Percentiles rank a stretch among this genome's conserved stretches.
Evolutionary conservation across 2,329 filamentous ascomycete genomes (phyloP).

Genomic region (Cryphonectria carpinicola): DNA sequence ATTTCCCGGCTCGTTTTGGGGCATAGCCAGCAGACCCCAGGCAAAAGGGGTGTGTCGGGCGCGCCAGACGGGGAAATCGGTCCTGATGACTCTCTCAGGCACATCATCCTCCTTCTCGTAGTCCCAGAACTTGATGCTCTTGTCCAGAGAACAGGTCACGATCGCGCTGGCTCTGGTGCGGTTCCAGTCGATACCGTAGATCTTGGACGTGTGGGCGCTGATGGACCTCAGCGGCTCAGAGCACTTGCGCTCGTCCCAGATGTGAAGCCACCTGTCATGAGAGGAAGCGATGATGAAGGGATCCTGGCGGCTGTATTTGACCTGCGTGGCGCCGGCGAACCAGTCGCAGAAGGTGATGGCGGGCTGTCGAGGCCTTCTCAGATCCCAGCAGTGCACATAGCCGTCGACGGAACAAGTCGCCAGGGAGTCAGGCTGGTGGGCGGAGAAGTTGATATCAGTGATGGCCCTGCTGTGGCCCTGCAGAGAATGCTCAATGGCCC

Average conservation of each 20-base stretch:
- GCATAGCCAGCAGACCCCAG: constrained; percentile 84
- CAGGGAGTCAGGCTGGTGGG: constrained; percentile 85
- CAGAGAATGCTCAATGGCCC: constrained; percentile 82
- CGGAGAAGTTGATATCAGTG: constrained; percentile 95
- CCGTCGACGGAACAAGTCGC: constrained; percentile 93
- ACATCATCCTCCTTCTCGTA: constrained; percentile 64
- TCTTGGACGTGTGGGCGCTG: constrained; percentile 86
- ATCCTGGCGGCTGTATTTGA: constrained; percentile 91
- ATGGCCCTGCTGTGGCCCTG: constrained; percentile 85
- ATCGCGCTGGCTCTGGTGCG: constrained; percentile 72
- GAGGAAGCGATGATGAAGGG: constrained; percentile 87
- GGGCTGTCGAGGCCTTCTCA: constrained; percentile 73
- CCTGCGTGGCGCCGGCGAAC: constrained; percentile 91
- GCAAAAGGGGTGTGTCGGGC: constrained; percentile 92
- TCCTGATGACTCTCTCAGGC: constrained; percentile 77
- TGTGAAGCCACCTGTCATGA: constrained; percentile 83
- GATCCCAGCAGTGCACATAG: constrained; percentile 90
- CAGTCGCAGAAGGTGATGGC: constrained; percentile 87
- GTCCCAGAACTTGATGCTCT: constrained; percentile 93
- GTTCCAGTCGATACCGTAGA: constrained; percentile 96
- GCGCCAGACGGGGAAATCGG: constrained; percentile 87
- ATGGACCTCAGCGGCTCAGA: constrained; percentile 81
- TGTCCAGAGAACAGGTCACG: constrained; percentile 88
- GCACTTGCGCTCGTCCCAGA: constrained; percentile 87
- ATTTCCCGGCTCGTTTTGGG: constrained; percentile 83